Percentiles rank a stretch among this genome's conserved stretches.
Evolutionary conservation across 2,329 filamentous ascomycete genomes (phyloP).

Genomic region (Colletotrichum orbiculare): DNA sequence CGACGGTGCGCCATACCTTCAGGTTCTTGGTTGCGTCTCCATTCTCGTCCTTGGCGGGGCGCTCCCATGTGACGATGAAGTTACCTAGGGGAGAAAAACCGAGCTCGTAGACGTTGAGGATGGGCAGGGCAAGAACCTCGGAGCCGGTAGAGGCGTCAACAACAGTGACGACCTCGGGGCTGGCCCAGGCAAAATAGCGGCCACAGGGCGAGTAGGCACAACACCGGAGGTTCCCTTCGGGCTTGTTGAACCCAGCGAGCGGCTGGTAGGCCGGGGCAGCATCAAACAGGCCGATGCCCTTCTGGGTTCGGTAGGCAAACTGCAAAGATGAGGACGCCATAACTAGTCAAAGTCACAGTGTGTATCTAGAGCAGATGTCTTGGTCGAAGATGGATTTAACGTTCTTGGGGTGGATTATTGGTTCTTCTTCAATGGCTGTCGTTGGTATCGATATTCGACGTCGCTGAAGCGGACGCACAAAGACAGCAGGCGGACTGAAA

Average conservation of each 20-base stretch:
- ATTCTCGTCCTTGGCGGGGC: conserved; percentile 89
- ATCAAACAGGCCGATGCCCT: conserved; percentile 94
- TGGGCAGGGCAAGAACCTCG: conserved; percentile 78
- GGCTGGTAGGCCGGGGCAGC: conserved; percentile 88
- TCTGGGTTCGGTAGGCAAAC: conserved; percentile 97
- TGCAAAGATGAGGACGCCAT: conserved; percentile 93
- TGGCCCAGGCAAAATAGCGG: conserved; percentile 95
- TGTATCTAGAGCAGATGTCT: conserved; percentile 44
- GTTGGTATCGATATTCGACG: conserved; percentile 17
- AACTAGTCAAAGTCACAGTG: conserved; percentile 89
- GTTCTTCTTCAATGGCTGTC: conserved; percentile 38
- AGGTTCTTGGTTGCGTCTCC: conserved; percentile 96
- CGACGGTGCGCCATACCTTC: conserved; percentile 92
- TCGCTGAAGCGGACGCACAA: conserved; percentile 25
- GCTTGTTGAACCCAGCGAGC: conserved; percentile 84
- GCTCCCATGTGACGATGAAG: conserved; percentile 97
- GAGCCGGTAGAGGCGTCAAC: conserved; percentile 83
- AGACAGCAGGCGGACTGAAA: conserved; percentile 22
- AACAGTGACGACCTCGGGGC: conserved; percentile 85
- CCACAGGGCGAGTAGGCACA: conserved; percentile 96
- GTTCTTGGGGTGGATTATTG: conserved; percentile 37
- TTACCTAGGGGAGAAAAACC: conserved; percentile 93
- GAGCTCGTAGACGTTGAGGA: conserved; percentile 90
- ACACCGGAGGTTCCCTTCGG: conserved; percentile 94
- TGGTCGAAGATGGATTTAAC: conserved; percentile 28